phyloP scores from a whole-genome alignment of 1,139 yeast genomes.

The Candida dubliniensis region DNA sequence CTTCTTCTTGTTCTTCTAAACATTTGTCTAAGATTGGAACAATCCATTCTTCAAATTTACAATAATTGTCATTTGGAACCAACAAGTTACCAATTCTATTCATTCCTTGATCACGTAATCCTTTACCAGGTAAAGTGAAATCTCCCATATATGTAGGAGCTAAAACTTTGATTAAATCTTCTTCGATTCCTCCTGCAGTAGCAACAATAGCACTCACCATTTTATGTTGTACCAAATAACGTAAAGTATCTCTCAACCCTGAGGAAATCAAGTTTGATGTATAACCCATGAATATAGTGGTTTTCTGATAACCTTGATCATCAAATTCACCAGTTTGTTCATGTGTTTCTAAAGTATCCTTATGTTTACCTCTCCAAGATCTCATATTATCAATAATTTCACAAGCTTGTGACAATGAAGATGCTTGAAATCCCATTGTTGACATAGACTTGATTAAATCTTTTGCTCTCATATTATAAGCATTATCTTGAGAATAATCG shows the following conservation, averaged over 20 bases:
- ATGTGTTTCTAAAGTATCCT: conserved; percentile 63
- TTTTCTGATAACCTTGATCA: conserved; percentile 76
- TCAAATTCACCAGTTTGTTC: conserved; percentile 75
- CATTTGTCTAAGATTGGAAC: conserved; percentile 86
- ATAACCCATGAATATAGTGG: conserved; percentile 92
- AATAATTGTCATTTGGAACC: conserved; percentile 97
- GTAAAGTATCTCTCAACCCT: conserved; percentile 87
- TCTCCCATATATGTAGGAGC: conserved; percentile 97
- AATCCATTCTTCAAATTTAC: conserved; percentile 97
- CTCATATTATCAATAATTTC: conserved; percentile 92
- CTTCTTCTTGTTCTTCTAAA: conserved; percentile 84
- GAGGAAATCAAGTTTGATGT: conserved; percentile 96
- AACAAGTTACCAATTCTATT: conserved; percentile 95
- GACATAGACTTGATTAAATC: conserved; percentile 81
- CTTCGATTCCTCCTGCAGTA: conserved; percentile 97
- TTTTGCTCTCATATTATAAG: conserved; percentile 70
- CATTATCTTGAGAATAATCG: conserved; percentile 75
- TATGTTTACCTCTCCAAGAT: conserved; percentile 82
- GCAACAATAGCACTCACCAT: conserved; percentile 95
- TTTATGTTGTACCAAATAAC: conserved; percentile 87
- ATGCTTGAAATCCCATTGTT: conserved; percentile 98
- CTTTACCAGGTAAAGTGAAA: conserved; percentile 75
- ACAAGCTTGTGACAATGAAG: conserved; percentile 81
- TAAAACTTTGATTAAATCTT: conserved; percentile 90
- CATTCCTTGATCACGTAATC: conserved; percentile 90